Percentiles rank a stretch among this genome's conserved stretches.
phyloP scores from a whole-genome alignment of 2,329 filamentous ascomycete species.

The Cytospora paraplurivora region DNA sequence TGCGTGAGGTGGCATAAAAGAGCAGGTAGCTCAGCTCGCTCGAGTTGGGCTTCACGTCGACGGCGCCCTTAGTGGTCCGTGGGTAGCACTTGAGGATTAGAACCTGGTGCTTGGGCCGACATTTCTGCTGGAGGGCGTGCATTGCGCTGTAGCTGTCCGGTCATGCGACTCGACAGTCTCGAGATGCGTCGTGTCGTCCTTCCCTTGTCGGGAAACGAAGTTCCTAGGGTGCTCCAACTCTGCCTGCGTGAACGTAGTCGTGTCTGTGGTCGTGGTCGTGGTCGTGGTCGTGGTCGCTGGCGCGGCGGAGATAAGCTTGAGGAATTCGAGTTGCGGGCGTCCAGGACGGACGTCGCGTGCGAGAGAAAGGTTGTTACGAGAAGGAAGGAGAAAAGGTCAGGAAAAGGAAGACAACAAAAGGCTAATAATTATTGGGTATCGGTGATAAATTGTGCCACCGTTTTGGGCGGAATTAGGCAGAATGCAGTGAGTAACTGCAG shows the following conservation, averaged over 20 bases:
- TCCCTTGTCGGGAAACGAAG: slow-evolving; percentile 1
- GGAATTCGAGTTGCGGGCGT: neutral
- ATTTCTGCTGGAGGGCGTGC: slow-evolving; percentile 67
- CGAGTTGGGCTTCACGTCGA: slow-evolving; percentile 93
- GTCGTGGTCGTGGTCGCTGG: neutral
- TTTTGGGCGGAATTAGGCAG: neutral
- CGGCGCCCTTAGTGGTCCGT: slow-evolving; percentile 83
- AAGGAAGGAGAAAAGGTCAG: neutral
- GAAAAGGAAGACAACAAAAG: neutral
- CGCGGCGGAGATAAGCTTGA: neutral
- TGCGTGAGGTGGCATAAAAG: slow-evolving; percentile 92
- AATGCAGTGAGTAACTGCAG: too few relatives aligned
- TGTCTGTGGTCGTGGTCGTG: neutral
- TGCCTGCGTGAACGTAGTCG: neutral
- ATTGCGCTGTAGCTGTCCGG: slow-evolving; percentile 46
- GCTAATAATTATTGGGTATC: too few relatives aligned
- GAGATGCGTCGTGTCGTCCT: neutral
- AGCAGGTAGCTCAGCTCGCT: slow-evolving; percentile 96
- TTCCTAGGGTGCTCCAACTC: neutral
- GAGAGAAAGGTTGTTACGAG: neutral
- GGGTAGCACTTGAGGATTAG: slow-evolving; percentile 96
- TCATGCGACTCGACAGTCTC: neutral
- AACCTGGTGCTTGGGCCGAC: slow-evolving; percentile 94
- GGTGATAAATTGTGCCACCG: neutral
- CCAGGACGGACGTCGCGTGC: neutral